phyloP scores from a whole-genome alignment of 176 grass and related monocot species.

The Aegilops umbellulata region DNA sequence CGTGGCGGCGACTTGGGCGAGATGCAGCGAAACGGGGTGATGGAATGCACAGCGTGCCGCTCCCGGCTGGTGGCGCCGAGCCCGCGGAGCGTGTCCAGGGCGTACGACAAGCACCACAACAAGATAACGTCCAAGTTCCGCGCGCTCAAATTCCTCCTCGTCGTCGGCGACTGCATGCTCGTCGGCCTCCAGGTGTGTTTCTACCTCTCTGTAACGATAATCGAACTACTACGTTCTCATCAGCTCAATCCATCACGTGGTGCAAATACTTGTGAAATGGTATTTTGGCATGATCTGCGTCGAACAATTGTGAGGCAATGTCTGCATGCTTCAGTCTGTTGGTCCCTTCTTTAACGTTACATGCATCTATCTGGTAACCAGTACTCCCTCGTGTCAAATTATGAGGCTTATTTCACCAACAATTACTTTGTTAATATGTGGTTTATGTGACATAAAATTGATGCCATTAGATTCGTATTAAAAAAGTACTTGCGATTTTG shows the following conservation, averaged over 20 bases:
- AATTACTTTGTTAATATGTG: neutral
- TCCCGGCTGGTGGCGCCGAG: constrained; percentile 72
- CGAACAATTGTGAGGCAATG: neutral
- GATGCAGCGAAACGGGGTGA: constrained; percentile 80
- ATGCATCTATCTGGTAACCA: neutral
- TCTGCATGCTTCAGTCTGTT: too few relatives aligned
- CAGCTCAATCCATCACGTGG: neutral
- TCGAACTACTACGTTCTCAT: neutral
- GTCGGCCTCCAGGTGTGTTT: constrained; percentile 73
- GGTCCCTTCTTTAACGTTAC: neutral
- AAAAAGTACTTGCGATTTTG: neutral
- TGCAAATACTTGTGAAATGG: neutral
- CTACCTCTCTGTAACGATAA: neutral
- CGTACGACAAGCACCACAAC: constrained; percentile 86
- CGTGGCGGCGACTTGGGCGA: neutral
- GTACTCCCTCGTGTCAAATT: neutral
- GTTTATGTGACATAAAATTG: neutral
- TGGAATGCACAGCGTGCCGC: constrained; percentile 82
- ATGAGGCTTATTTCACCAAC: neutral
- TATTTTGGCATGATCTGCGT: neutral
- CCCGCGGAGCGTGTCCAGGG: constrained; percentile 79
- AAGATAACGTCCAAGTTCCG: constrained; percentile 77
- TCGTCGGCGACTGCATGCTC: constrained; percentile 84
- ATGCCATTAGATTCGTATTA: neutral
- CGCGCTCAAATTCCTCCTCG: constrained; percentile 74